Percentiles rank a stretch among this genome's conserved stretches.
These are phyloP conservation scores for Fusarium praegraminearum DNA, from an alignment of 2,329 filamentous ascomycete species.

Conservation along the genomic window DNA sequence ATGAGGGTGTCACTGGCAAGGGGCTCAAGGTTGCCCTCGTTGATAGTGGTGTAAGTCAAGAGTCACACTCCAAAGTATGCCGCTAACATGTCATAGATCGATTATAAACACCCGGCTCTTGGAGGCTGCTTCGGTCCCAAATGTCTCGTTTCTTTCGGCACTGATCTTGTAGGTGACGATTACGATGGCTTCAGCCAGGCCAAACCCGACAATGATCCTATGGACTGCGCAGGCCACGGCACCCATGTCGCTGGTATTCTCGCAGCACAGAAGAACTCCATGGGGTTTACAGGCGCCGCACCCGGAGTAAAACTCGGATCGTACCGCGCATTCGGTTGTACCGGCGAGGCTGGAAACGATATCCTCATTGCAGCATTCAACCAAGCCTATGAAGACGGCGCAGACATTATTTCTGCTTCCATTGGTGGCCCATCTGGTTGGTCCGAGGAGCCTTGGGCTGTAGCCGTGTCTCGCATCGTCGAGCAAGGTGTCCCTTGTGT, in stretches of 20 bases:
- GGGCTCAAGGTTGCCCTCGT: constrained; percentile 66
- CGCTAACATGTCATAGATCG: constrained; percentile 56
- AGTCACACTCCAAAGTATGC: accelerated
- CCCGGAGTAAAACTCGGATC: constrained; percentile 67
- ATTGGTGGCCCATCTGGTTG: constrained; percentile 65
- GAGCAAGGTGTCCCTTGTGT: constrained; percentile 65
- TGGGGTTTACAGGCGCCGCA: constrained; percentile 69
- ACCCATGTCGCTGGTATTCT: constrained; percentile 73
- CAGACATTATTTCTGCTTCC: constrained; percentile 68
- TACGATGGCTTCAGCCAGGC: constrained; percentile 58
- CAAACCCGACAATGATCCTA: constrained; percentile 63
- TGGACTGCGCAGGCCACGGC: constrained; percentile 70
- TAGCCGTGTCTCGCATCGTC: constrained; percentile 64
- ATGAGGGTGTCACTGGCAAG: constrained; percentile 61
- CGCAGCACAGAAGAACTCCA: constrained; percentile 65
- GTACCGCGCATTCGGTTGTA: constrained; percentile 70
- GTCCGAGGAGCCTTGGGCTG: constrained; percentile 64
- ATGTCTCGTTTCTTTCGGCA: constrained; percentile 69
- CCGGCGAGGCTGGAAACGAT: constrained; percentile 64
- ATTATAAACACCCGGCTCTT: constrained; percentile 72
- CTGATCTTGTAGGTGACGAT: constrained; percentile 68
- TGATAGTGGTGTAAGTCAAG: constrained; percentile 63
- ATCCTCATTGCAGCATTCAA: constrained; percentile 70
- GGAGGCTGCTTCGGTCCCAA: constrained; percentile 72
- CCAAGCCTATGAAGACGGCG: constrained; percentile 70